Evolutionary conservation across 2,329 filamentous ascomycete genomes (phyloP), one percentile per base, ranked within the genome.

Genomic region (Pseudocercospora fuligena): DNA sequence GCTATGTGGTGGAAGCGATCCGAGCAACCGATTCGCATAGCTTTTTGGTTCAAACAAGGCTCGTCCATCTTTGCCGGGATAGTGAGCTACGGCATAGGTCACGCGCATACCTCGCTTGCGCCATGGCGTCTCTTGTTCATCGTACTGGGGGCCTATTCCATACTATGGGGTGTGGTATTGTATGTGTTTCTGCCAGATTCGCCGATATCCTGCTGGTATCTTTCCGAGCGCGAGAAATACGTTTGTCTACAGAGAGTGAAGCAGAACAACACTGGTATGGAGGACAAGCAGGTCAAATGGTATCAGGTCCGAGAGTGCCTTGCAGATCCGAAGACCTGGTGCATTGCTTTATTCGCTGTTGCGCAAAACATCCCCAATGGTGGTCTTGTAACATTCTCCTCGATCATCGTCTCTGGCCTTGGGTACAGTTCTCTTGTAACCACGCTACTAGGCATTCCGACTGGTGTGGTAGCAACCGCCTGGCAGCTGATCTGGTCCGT

Each of bases 291-390:
- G 5, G 64, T 67, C 19, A 84, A 85, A 69, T 84, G 82, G 83
- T 77, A 81, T 3, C 83, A 85, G 67, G 81, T 88, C 2, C 76
- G 79, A 57, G 88, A 90, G 71, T 81, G 87, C 0, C 74, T 85
- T 9, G 67, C 82, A 0, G 88, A 89, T 66, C 72, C 81, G 19
- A 89, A 89, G 74, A 87, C 86, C 0, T 89, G 85, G 85, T 56
- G 68, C 14, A 33, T 70, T 3, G 54, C 65, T 7, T 27, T 69
- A 5, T 69, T 69, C 47, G 63, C 64, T 4, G 31, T 69, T 2
- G 68, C 68, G 12, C 59, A 64, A 25, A 66, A 66, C 47, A 68
- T 72, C 14, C 66, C 68, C 3, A 72, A 70, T 57, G 70, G 70
- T 27, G 68, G 70, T 3, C 29, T 70, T 2, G 33, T 64, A 5